Base-by-base conservation (phyloP, 495 filamentous ascomycete species). In the Penicillium turbatum region DNA sequence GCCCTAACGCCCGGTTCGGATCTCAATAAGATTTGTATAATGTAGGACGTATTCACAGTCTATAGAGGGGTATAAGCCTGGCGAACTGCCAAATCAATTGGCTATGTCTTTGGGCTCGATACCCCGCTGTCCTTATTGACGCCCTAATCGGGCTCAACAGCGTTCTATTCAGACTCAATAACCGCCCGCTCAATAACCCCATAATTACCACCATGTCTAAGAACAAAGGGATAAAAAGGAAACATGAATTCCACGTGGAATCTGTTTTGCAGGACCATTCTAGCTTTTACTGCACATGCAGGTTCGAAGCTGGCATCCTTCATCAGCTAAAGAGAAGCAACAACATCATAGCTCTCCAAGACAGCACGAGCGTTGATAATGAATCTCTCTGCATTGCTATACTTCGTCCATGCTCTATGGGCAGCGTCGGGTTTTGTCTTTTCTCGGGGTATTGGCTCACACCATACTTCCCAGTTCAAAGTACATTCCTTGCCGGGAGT, bases 401-500 rank as follows among this genome's bases (percentile, higher is more conserved):
- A 60, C 16, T 55, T 69, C 39, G 47, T 66, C 40, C 41, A 63
- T 29, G 12, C 51, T 12, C n/a, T 65, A 1, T 64, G 55, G 55
- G 43, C 63, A 21, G 21, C 61, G 5, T 45, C 57, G 5, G 41
- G 21, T 0, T 7, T 55, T 6, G 5, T 62, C 9, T 39, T 55
- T 13, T 57, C 51, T 0, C 37, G 41, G n/a, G n/a, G 17, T 15
- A 32, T 39, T 5, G 21, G n/a, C 19, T 51, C 32, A 5, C 51
- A 58, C 6, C 46, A 51, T 24, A 54, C 49, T 7, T 61, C 67
- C 11, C 54, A 42, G 12, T 72, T 71, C 17, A 21, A 61, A 50
- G 69, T 73, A 30, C 57, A 58, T 31, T 61, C 61, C 8, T 38
- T 73, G 31, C 71, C 69, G 8, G 62, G 59, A 16, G 57, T 55